These are phyloP conservation scores for Ustilago shanxiensis DNA, from an alignment of 1,284 basidiomycete species.

Conservation along the genomic window DNA sequence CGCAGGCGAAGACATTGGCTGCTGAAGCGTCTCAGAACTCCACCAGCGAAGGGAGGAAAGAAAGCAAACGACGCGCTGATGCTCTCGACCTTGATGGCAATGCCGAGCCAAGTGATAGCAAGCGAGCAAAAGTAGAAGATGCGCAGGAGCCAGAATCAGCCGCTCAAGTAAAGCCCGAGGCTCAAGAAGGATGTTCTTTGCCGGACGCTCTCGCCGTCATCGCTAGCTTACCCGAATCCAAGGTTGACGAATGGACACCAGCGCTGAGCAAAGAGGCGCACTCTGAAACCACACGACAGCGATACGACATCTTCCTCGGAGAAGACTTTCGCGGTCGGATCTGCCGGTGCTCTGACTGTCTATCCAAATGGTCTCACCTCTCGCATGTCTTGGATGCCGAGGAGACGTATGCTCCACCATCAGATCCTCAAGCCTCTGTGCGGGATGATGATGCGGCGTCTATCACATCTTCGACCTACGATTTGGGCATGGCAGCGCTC, in stretches of 20 bases:
- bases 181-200: slow-evolving; percentile 17
- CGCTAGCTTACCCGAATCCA: slow-evolving; percentile 17
- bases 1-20: background rate
- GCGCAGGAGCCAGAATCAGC: background rate
- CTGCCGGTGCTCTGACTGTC: slow-evolving; percentile 68
- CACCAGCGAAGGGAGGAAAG: background rate
- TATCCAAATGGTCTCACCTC: slow-evolving; percentile 43
- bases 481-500: slow-evolving; percentile 70
- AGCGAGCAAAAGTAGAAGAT: slow-evolving; percentile 26
- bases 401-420: slow-evolving; percentile 69
- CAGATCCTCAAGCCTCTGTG: slow-evolving; percentile 42
- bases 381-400: slow-evolving; percentile 70
- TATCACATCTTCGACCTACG: slow-evolving; percentile 67
- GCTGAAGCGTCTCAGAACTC: background rate
- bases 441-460: slow-evolving; percentile 56
- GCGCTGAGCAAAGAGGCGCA: slow-evolving; percentile 19
- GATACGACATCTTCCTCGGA: slow-evolving; percentile 65
- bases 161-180: background rate
- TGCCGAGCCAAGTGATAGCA: slow-evolving; percentile 2
- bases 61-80: slow-evolving; percentile 35
- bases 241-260: slow-evolving; percentile 41
- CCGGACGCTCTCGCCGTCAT: slow-evolving; percentile 27
- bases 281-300: slow-evolving; percentile 9
- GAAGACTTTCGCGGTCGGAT: slow-evolving; percentile 69
- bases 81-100: background rate